Conservation (phyloP, 495 filamentous ascomycete species). For the Penicillium silybi region DNA sequence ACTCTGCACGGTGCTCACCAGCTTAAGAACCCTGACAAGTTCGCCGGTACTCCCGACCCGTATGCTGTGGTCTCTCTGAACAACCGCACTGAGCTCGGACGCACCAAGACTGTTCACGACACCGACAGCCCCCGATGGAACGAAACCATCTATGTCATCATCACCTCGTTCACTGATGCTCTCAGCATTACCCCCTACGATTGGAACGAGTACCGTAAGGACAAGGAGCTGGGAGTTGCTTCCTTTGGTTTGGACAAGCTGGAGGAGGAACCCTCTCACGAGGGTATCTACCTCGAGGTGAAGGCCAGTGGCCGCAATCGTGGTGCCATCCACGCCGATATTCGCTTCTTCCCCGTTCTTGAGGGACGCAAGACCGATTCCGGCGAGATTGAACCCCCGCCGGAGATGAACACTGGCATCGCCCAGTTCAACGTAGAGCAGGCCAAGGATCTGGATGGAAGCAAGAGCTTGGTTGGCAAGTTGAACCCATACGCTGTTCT, state of each 20-base stretch:
- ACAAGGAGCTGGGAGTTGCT: slow-evolving; percentile 87
- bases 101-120: slow-evolving; percentile 84
- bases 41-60: slow-evolving; percentile 89
- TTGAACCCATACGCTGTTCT: slow-evolving; percentile 88
- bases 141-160: slow-evolving; percentile 90
- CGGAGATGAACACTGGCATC: slow-evolving; percentile 90
- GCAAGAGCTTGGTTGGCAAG: slow-evolving; percentile 81
- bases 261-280: slow-evolving; percentile 68
- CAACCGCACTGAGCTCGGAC: slow-evolving; percentile 68
- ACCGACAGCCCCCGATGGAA: slow-evolving; percentile 88
- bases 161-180: slow-evolving; percentile 82
- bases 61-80: slow-evolving; percentile 89
- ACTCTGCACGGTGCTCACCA: slow-evolving; percentile 88
- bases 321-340: slow-evolving; percentile 73
- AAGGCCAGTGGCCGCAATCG: slow-evolving; percentile 77
- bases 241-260: slow-evolving; percentile 81
- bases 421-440: slow-evolving; percentile 88
- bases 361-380: slow-evolving; percentile 66
- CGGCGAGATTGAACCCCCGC: slow-evolving; percentile 72
- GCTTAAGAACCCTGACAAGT: slow-evolving; percentile 91
- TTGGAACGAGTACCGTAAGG: slow-evolving; percentile 93
- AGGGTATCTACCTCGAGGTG: slow-evolving; percentile 81
- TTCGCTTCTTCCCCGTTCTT: slow-evolving; percentile 93
- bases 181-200: slow-evolving; percentile 82
- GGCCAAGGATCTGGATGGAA: slow-evolving; percentile 89